These are phyloP conservation scores for Alternaria sp. DNA, from an alignment of 2,329 filamentous ascomycete genomes.

Conservation along the genomic window DNA sequence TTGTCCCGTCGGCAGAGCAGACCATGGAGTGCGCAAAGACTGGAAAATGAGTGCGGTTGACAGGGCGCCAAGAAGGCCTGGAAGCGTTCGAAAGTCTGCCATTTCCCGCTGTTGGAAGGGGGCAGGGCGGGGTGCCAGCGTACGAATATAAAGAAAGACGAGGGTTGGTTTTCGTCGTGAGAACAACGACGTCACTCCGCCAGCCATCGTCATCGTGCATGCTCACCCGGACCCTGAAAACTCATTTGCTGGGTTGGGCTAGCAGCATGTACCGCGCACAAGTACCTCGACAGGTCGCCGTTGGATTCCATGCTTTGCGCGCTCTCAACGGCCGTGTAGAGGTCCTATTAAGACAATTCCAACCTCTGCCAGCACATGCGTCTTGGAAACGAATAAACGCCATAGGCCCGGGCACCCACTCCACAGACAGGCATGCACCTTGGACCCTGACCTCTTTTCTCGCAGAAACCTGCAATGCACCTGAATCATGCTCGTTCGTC, in stretches of 20 bases:
- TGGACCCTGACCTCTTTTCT: conserved; percentile 5
- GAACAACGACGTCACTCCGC: conserved; percentile 34
- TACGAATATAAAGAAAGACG: conserved; percentile 26
- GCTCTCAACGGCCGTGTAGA: not conserved
- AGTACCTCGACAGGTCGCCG: not conserved
- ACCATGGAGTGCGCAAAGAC: conserved; percentile 8
- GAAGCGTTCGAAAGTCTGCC: conserved; percentile 39
- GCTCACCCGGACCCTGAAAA: conserved; percentile 24
- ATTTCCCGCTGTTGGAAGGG: conserved; percentile 21
- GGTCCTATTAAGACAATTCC: not conserved
- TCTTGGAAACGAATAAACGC: not conserved
- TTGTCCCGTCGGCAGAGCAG: conserved; percentile 23
- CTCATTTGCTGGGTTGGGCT: not conserved
- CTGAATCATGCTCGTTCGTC: conserved; percentile 18
- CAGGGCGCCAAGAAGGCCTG: conserved; percentile 40
- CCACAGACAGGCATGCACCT: conserved; percentile 10
- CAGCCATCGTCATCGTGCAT: conserved; percentile 39
- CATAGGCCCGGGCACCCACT: conserved; percentile 4
- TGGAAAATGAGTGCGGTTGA: conserved; percentile 20
- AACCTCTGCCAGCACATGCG: not conserved
- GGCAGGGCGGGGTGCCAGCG: conserved; percentile 27
- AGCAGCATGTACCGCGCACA: conserved; percentile 5
- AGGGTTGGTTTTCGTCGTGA: conserved; percentile 24
- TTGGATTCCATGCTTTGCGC: not conserved
- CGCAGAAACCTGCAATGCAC: conserved; percentile 21